These are phyloP conservation scores for Eurotiales sp. DNA, from an alignment of 2,329 filamentous ascomycete genomes.

Conservation along the genomic window DNA sequence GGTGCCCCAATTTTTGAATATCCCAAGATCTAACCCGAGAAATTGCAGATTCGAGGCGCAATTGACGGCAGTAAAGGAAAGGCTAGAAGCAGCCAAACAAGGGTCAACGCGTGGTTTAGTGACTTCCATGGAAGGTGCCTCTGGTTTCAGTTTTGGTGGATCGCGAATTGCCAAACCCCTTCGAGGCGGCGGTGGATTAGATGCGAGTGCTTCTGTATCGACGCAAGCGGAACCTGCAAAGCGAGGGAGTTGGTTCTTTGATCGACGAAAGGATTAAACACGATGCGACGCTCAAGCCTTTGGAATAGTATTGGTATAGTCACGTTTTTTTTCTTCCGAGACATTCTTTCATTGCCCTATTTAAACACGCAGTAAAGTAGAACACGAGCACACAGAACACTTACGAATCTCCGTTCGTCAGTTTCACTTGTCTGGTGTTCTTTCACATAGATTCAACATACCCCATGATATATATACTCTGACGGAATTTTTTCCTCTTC, in stretches of 20 bases:
- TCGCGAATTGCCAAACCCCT: conserved; percentile 63
- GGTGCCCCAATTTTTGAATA: conserved; percentile 11
- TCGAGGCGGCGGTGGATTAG: conserved; percentile 45
- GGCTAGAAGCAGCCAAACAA: conserved; percentile 89
- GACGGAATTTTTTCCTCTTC: neutral
- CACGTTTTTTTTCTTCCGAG: neutral
- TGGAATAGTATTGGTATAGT: neutral
- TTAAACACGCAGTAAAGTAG: no score
- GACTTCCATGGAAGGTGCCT: conserved; percentile 58
- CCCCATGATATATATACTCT: conserved; percentile 5
- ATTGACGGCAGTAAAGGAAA: conserved; percentile 94
- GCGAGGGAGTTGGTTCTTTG: conserved; percentile 55
- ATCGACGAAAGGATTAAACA: conserved; percentile 33
- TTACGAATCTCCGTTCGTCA: neutral
- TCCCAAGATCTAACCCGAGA: conserved; percentile 14
- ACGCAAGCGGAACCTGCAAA: conserved; percentile 66
- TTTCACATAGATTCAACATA: conserved; percentile 2
- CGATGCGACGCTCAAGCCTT: neutral
- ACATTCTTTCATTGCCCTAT: no score
- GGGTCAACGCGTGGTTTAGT: conserved; percentile 82
- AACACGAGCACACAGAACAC: neutral
- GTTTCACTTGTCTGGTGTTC: neutral
- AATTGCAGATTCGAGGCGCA: conserved; percentile 84
- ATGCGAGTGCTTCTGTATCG: conserved; percentile 40
- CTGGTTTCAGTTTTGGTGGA: conserved; percentile 67